Conservation (phyloP, 768 basidiomycete genomes). For the Serendipita sp. region DNA sequence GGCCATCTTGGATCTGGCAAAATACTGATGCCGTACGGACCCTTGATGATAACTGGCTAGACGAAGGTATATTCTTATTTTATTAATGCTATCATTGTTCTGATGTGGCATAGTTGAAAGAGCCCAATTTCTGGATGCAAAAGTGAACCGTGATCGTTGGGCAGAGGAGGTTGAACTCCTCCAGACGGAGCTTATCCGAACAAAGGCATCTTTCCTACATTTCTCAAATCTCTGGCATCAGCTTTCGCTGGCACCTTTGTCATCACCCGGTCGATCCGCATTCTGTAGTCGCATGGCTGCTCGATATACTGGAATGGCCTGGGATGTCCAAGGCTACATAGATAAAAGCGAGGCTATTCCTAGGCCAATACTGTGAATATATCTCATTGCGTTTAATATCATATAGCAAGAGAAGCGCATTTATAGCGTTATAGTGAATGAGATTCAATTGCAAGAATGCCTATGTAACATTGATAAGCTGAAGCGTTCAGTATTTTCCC, state of each 20-base stretch:
- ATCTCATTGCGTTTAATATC: no score
- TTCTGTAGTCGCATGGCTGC: background rate
- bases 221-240: background rate
- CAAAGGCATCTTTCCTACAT: background rate
- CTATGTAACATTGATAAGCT: no score
- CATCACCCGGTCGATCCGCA: background rate
- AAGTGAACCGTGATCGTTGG: constrained; percentile 2
- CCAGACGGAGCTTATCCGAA: background rate
- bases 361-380: no score
- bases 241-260: background rate
- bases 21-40: background rate
- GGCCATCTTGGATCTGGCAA: background rate
- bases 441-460: no score
- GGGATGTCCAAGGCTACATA: background rate
- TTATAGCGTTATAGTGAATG: no score
- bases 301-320: background rate
- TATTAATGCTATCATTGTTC: background rate
- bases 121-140: background rate
- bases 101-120: background rate
- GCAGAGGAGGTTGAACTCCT: background rate
- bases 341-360: no score
- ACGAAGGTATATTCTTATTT: background rate
- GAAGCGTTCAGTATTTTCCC: no score
- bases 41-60: background rate
- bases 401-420: no score